Evolutionary conservation across 805 yeast genomes (phyloP).

Genomic region (Saturnispora gosingensis): DNA sequence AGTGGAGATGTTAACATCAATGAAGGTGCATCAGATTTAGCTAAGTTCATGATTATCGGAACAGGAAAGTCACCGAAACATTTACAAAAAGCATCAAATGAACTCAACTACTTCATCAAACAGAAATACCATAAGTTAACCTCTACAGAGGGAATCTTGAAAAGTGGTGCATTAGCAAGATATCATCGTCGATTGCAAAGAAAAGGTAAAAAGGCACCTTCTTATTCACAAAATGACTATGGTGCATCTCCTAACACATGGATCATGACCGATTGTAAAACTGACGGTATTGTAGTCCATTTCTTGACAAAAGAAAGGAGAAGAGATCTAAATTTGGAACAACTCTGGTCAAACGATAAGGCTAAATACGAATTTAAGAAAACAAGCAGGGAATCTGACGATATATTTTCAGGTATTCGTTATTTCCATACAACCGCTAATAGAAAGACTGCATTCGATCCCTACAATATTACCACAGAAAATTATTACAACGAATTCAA

Average conservation of each 20-base stretch:
- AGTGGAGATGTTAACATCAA: conserved; percentile 20
- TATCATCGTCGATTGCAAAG: conserved; percentile 43
- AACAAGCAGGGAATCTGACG: conserved; percentile 28
- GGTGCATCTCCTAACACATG: conserved; percentile 61
- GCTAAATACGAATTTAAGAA: conserved; percentile 7
- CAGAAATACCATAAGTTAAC: conserved; percentile 39
- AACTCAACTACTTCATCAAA: conserved; percentile 51
- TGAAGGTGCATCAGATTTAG: conserved; percentile 28
- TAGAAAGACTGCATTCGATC: conserved; percentile 7
- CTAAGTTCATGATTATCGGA: conserved; percentile 50
- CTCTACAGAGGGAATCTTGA: conserved; percentile 61
- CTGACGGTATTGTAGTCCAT: conserved; percentile 61
- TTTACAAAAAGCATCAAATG: conserved; percentile 57
- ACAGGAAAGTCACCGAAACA: conserved; percentile 76
- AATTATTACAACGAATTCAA: conserved; percentile 16
- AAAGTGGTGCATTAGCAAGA: conserved; percentile 44
- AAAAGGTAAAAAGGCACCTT: conserved; percentile 45
- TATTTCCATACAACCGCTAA: conserved; percentile 33
- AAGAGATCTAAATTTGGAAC: conserved; percentile 58
- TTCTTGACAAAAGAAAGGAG: conserved; percentile 66
- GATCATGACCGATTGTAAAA: conserved; percentile 67
- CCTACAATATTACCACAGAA: conserved; percentile 9
- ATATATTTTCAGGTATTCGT: conserved; percentile 38
- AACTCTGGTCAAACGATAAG: conserved; percentile 38
- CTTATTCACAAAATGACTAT: conserved; percentile 46